phyloP scores from a whole-genome alignment of 2,329 filamentous ascomycete genomes.

The Tolypocladium ovalisporum region DNA sequence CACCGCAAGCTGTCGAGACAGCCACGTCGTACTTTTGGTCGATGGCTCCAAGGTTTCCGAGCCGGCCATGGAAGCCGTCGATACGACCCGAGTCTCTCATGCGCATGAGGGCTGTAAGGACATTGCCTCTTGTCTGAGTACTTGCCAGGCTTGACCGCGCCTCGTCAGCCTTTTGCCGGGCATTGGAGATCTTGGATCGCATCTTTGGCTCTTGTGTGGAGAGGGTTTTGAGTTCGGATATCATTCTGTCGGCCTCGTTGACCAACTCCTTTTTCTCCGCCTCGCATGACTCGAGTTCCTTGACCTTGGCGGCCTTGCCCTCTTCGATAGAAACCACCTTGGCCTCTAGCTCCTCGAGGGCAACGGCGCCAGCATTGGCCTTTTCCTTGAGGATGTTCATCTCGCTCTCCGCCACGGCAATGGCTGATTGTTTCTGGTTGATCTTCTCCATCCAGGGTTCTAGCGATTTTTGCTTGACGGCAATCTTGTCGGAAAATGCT shows the following conservation, averaged over 20 bases:
- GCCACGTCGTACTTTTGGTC: constrained; percentile 91
- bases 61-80: constrained; percentile 89
- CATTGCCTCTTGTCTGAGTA: constrained; percentile 86
- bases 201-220: constrained; percentile 69
- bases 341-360: constrained; percentile 69
- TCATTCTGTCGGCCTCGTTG: constrained; percentile 61
- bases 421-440: constrained; percentile 87
- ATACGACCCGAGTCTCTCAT: constrained; percentile 94
- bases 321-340: constrained; percentile 69
- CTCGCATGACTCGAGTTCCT: constrained; percentile 67
- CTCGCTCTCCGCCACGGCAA: constrained; percentile 91
- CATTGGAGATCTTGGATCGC: constrained; percentile 74
- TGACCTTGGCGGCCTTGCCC: constrained; percentile 56
- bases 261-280: constrained; percentile 60
- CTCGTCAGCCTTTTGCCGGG: constrained; percentile 91
- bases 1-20: constrained; percentile 91
- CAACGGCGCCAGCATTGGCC: constrained; percentile 74
- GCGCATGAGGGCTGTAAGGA: constrained; percentile 83
- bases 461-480: constrained; percentile 81
- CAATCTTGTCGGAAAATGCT: constrained; percentile 84
- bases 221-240: constrained; percentile 63
- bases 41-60: constrained; percentile 89
- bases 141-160: constrained; percentile 81
- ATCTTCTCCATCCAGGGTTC: constrained; percentile 97
- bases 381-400: constrained; percentile 84